Evolutionary conservation across 306 rosid genomes (phyloP), one percentile per base, ranked within the genome.

Genomic region (Begonia peltatifolia): DNA sequence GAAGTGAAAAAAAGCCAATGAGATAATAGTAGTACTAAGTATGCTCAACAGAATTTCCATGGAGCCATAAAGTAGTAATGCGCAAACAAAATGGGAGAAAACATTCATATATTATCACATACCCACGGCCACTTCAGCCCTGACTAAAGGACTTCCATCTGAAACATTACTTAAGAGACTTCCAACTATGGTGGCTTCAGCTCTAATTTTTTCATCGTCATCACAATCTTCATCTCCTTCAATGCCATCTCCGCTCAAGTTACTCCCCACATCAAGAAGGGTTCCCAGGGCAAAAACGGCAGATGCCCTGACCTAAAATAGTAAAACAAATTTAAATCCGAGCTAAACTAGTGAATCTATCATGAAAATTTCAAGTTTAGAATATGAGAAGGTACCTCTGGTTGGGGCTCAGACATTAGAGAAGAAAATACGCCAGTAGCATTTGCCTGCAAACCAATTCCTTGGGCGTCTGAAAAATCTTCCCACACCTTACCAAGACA

Each of bases 111-210:
- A 42, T 30, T 48, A 61, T 74, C 60, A 79, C 99, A 56, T 86
- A 92, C 99, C 99, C 54, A 81, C 96, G 61, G 94, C 94, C 62
- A 83, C 96, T 76, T 86, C 99, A 0, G 94, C 88, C 83, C 99
- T 79, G 72, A 92, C 99, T 71, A 92, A 72, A 52, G 96, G 99
- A 65, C 99, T 92, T 62, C 99, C 96, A 71, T 92, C 99, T 47
- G 96, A 79, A 74, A 79, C 88, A 73, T 83, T 87, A 68, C 75
- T 64, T 68, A 92, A 68, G 41, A 92, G 71, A 65, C 84, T 79
- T 82, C 58, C 70, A 64, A 92, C 74, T 51, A 92, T 86, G 70
- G 84, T 83, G 69, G 81, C 80, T 79, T 83, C 95, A 50, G 88
- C 76, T 69, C 86, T 83, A 67, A 66, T 69, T 65, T 76, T 90